phyloP scores from a whole-genome alignment of 176 grass and related monocot genomes.

The Saccharum spontaneum region DNA sequence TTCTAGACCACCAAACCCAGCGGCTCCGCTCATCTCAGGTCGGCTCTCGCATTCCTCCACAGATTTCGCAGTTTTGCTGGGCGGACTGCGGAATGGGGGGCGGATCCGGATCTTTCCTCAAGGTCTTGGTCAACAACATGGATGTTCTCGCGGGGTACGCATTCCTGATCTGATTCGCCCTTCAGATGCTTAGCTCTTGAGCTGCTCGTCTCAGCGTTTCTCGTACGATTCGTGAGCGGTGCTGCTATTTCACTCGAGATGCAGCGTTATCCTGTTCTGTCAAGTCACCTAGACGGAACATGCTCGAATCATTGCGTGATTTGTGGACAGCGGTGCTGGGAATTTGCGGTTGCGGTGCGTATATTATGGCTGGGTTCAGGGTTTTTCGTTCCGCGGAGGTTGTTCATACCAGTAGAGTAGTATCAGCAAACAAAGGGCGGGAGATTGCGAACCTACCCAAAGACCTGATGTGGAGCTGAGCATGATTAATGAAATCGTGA shows the following conservation, averaged over 20 bases:
- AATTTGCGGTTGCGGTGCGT: neutral
- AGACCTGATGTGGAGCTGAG: neutral
- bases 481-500: neutral
- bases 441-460: neutral
- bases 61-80: constrained; percentile 22
- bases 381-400: neutral
- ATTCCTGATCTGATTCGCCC: constrained; percentile 26
- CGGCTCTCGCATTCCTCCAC: neutral
- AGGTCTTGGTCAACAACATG: constrained; percentile 79
- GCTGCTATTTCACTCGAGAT: neutral
- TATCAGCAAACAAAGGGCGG: neutral
- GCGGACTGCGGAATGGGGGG: constrained; percentile 54
- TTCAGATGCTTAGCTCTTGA: neutral
- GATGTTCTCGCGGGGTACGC: constrained; percentile 88
- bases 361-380: constrained; percentile 10
- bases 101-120: constrained; percentile 90
- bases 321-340: neutral
- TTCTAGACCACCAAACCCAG: constrained; percentile 18
- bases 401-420: neutral
- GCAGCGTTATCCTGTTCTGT: neutral
- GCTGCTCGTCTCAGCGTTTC: neutral
- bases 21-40: neutral
- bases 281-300: neutral
- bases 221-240: neutral
- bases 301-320: neutral